Conservation (phyloP, 2,329 filamentous ascomycete species). For the Stagonosporopsis cucurbitacearum region DNA sequence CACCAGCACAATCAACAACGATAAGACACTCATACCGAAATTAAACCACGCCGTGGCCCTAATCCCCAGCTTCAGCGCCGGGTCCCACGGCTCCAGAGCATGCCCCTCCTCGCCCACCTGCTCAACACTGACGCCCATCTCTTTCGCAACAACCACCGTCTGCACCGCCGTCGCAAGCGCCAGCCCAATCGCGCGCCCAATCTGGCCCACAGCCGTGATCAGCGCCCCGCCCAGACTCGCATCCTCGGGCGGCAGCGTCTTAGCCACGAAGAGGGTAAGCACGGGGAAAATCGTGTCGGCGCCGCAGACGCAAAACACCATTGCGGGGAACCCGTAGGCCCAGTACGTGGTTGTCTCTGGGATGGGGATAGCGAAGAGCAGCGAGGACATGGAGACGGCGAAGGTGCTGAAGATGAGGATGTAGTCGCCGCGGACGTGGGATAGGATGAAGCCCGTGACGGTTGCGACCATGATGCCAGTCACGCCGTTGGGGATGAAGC, state of each 20-base stretch:
- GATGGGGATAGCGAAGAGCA: constrained; percentile 71
- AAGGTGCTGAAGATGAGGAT: constrained; percentile 65
- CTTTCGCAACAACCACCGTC: constrained; percentile 57
- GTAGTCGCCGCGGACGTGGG: constrained; percentile 64
- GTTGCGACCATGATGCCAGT: constrained; percentile 65
- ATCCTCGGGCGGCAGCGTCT: constrained; percentile 66
- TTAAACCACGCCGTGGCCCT: constrained; percentile 51
- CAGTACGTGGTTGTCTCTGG: constrained; percentile 68
- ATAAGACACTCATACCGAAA: constrained; percentile 46
- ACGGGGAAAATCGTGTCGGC: constrained; percentile 72
- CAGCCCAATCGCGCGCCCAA: constrained; percentile 70
- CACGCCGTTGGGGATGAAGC: constrained; percentile 71
- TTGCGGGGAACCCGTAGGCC: constrained; percentile 70
- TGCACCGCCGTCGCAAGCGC: constrained; percentile 71
- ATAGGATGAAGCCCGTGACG: constrained; percentile 51
- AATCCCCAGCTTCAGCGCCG: constrained; percentile 47
- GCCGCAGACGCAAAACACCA: constrained; percentile 69
- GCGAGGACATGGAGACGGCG: constrained; percentile 60
- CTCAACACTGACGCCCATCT: constrained; percentile 35
- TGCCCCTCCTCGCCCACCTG: constrained; percentile 35
- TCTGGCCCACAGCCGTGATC: constrained; percentile 70
- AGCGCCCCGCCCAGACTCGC: constrained; percentile 72
- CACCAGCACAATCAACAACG: constrained; percentile 42
- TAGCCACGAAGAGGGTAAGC: constrained; percentile 70
- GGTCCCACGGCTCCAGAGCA: constrained; percentile 28